phyloP scores from a whole-genome alignment of 345 rosid genomes.

The Mallotus nudiflorus region DNA sequence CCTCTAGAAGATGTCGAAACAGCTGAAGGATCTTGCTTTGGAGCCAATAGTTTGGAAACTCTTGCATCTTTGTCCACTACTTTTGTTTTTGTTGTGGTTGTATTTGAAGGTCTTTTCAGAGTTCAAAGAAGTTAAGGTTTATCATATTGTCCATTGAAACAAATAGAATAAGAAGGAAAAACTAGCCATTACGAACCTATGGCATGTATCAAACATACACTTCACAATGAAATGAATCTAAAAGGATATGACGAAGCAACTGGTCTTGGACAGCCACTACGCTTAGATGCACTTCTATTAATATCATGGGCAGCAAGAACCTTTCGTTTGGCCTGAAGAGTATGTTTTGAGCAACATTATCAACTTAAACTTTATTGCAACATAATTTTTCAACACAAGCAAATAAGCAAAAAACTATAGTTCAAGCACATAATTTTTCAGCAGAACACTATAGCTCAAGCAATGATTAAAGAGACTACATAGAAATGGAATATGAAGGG shows the following conservation, averaged over 20 bases:
- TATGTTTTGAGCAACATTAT: slow-evolving; percentile 18
- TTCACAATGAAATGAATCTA: slow-evolving; percentile 2
- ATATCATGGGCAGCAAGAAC: slow-evolving; percentile 46
- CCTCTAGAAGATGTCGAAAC: slow-evolving; percentile 38
- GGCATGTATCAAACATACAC: neutral
- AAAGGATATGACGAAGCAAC: slow-evolving; percentile 85
- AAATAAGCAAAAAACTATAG: too few relatives aligned
- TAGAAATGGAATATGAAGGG: neutral
- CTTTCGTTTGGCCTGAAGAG: slow-evolving; percentile 58
- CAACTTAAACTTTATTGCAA: slow-evolving; percentile 9
- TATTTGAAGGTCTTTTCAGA: slow-evolving; percentile 54
- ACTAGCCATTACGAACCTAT: neutral
- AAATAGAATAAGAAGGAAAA: slow-evolving; percentile 14
- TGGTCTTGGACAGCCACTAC: slow-evolving; percentile 60
- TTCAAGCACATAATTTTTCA: too few relatives aligned
- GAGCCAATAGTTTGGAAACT: slow-evolving; percentile 41
- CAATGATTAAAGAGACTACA: neutral
- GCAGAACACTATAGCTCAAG: neutral
- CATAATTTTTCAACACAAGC: too few relatives aligned
- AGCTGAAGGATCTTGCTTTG: slow-evolving; percentile 38
- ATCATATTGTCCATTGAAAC: slow-evolving; percentile 22
- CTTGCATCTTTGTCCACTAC: slow-evolving; percentile 44
- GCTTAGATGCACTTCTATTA: slow-evolving; percentile 67
- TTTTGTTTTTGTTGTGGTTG: slow-evolving; percentile 30
- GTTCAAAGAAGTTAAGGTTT: slow-evolving; percentile 69